These are phyloP conservation scores for Cordyceps fumosorosea DNA, from an alignment of 2,329 filamentous ascomycete genomes.

Conservation along the genomic window DNA sequence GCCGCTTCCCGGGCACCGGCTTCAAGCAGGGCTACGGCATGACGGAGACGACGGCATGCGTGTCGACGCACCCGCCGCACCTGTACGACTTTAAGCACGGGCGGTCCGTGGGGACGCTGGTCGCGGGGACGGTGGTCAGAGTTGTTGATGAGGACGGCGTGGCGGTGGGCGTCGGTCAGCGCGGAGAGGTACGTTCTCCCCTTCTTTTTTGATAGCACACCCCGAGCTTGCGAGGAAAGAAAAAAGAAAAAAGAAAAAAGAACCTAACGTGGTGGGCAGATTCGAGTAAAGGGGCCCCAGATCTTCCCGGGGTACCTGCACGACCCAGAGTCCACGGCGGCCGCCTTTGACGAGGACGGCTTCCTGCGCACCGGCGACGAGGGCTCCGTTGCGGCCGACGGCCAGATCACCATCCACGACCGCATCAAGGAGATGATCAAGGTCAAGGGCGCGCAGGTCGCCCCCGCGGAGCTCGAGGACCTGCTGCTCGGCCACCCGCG, in stretches of 20 bases:
- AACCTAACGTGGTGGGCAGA: conserved; percentile 13
- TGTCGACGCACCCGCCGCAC: conserved; percentile 67
- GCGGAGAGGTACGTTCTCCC: conserved; percentile 50
- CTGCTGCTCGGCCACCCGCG: conserved; percentile 67
- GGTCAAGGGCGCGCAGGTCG: conserved; percentile 69
- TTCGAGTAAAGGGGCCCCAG: conserved; percentile 66
- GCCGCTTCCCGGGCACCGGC: conserved; percentile 13
- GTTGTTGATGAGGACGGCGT: conserved; percentile 59
- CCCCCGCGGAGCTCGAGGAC: conserved; percentile 75
- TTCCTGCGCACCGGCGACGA: conserved; percentile 79
- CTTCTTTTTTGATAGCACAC: not conserved
- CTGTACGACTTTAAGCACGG: conserved; percentile 42
- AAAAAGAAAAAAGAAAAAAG: not conserved
- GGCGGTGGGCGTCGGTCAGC: conserved; percentile 53
- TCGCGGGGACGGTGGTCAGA: conserved; percentile 58
- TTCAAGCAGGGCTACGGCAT: conserved; percentile 62
- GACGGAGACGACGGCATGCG: conserved; percentile 72
- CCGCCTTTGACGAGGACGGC: conserved; percentile 62
- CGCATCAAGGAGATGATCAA: conserved; percentile 49
- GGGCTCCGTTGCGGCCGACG: conserved; percentile 60
- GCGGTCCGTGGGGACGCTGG: conserved; percentile 12
- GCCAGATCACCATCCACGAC: conserved; percentile 75
- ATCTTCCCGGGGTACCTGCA: conserved; percentile 73
- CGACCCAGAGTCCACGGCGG: conserved; percentile 67
- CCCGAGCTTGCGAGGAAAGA: not conserved